These are phyloP conservation scores for Cyberlindnera galapagoensis DNA, from an alignment of 805 yeast genomes.

Conservation along the genomic window DNA sequence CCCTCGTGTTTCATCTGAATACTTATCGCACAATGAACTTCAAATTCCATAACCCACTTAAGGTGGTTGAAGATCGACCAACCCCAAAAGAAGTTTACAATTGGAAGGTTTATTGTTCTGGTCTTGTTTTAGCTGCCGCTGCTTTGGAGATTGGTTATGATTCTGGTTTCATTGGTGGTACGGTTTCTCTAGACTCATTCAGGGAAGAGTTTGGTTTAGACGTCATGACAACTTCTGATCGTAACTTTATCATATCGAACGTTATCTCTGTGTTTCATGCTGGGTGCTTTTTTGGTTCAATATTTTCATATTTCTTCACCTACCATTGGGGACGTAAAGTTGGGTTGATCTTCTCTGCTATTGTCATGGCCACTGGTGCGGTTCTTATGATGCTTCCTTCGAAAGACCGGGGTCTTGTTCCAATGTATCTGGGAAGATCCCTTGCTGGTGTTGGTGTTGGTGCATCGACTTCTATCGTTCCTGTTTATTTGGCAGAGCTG, in stretches of 20 bases:
- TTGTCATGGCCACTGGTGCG: constrained; percentile 30
- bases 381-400: constrained; percentile 34
- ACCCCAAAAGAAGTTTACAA: constrained; percentile 39
- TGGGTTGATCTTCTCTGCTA: constrained; percentile 12
- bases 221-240: constrained; percentile 7
- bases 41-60: constrained; percentile 7
- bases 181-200: constrained; percentile 38
- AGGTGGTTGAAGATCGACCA: constrained; percentile 12
- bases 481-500: constrained; percentile 40
- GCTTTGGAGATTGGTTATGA: constrained; percentile 48
- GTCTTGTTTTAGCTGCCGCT: constrained; percentile 41
- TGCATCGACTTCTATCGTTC: constrained; percentile 42
- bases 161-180: constrained; percentile 47
- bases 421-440: constrained; percentile 47
- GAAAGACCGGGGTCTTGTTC: constrained; percentile 31
- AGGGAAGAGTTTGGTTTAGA: constrained; percentile 35
- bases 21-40: constrained; percentile 7
- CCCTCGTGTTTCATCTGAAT: no score
- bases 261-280: constrained; percentile 19
- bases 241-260: constrained; percentile 11
- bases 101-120: constrained; percentile 33
- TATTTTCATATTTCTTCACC: constrained; percentile 15
- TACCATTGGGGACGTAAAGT: constrained; percentile 15
- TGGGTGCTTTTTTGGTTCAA: constrained; percentile 21
- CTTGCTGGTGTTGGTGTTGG: constrained; percentile 45